A percentile compares a stretch with the other conserved stretches of the same genome.
These are phyloP conservation scores for Scytalidium lignicola DNA, from an alignment of 2,329 filamentous ascomycete genomes.

Conservation along the genomic window DNA sequence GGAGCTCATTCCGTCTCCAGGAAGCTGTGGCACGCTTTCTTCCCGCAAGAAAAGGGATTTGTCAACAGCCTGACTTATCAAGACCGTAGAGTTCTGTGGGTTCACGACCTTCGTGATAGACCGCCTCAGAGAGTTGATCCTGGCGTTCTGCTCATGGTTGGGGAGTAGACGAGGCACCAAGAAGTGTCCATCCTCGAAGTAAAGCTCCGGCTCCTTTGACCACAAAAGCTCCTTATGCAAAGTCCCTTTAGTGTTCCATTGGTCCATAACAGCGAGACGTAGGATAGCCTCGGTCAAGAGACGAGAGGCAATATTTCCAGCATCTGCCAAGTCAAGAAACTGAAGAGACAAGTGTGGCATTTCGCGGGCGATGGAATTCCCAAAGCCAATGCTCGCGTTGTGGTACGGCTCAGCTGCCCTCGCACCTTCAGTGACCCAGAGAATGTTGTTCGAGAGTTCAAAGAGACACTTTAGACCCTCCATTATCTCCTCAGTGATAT, in stretches of 20 bases:
- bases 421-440: slow-evolving; percentile 16
- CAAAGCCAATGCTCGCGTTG: slow-evolving; percentile 10
- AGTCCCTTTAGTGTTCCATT: too few species aligned
- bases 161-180: slow-evolving; percentile 12
- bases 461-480: slow-evolving; percentile 17
- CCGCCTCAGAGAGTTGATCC: slow-evolving; percentile 10
- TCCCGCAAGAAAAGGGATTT: too few species aligned
- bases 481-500: slow-evolving; percentile 17
- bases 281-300: too few species aligned
- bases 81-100: not conserved
- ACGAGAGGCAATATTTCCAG: too few species aligned
- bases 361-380: slow-evolving; percentile 7
- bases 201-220: slow-evolving; percentile 14
- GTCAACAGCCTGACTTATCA: too few species aligned
- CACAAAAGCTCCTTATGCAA: too few species aligned
- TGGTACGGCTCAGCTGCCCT: slow-evolving; percentile 11
- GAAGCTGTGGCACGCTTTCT: too few species aligned
- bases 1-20: too few species aligned
- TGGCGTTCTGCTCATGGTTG: slow-evolving; percentile 6
- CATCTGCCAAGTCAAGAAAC: too few species aligned
- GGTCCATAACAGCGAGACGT: too few species aligned
- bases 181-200: slow-evolving; percentile 6
- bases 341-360: slow-evolving; percentile 10
- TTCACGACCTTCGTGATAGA: slow-evolving; percentile 7
- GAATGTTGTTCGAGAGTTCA: slow-evolving; percentile 3